Base-by-base conservation (phyloP, 129 eudicot genomes). In the Pittosporum tobira region DNA sequence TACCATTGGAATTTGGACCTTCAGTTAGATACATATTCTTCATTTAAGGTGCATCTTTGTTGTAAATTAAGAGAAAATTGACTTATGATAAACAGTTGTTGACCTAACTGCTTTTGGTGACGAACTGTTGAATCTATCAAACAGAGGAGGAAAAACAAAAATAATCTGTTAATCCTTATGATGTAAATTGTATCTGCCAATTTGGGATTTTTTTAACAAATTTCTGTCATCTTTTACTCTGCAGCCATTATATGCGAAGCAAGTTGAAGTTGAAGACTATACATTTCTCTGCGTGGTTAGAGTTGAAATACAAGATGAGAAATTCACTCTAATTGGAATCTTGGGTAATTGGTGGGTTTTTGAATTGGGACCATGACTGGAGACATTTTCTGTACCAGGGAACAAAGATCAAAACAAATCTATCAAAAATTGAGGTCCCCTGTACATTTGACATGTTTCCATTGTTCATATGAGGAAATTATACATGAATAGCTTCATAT, bases 291-390 rank as follows among this genome's bases (percentile, higher is more conserved):
- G 76, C 60, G 31, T 84, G 57, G 93, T 84, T 14, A 79, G 69
- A 57, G 77, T 76, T 44, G 81, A 79, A 47, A 43, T 84, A 59
- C 60, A 70, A 21, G 84, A 84, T 40, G 73, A 61, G 56, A 64
- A 52, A 55, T 68, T 66, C 64, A 77, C 80, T 50, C 75, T 84
- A 60, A 31, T 79, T 45, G 87, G 93, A 53, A 67, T 79, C 48
- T 64, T 79, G 47, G 93, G 93, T 64, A 80, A 82, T 67, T 84
- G 93, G 93, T 79, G 93, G 93, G 83, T 74, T 57, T 61, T 79
- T 38, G 79, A 71, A 38, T 43, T 65, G 63, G 62, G 72, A 24
- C 66, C 83, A 12, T 59, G 70, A 63, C 46, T 56, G 25, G 67
- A 48, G 48, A 69, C 70, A 20, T 45, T 78, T 43, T 61, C 73